Conservation (phyloP, 768 basidiomycete genomes). For the Dioszegia aurantiaca region DNA sequence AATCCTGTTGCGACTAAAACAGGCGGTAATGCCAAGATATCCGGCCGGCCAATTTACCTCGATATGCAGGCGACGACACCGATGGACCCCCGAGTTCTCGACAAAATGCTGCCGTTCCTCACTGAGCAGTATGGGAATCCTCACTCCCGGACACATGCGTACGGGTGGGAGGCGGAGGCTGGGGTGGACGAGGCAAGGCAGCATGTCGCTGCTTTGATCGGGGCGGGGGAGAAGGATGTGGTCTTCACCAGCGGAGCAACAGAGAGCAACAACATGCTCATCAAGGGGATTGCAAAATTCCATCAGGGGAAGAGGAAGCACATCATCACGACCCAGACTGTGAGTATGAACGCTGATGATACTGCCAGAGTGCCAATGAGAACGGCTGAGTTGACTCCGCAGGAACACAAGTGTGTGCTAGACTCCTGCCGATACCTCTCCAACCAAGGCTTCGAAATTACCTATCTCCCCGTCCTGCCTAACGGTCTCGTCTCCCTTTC, state of each 20-base stretch:
- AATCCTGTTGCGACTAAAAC: conserved; percentile 47
- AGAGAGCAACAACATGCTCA: conserved; percentile 93
- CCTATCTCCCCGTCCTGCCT: conserved; percentile 87
- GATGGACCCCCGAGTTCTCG: conserved; percentile 91
- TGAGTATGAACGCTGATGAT: conserved; percentile 52
- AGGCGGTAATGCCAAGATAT: conserved; percentile 45
- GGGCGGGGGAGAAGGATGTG: conserved; percentile 91
- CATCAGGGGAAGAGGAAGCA: conserved; percentile 90
- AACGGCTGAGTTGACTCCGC: conserved; percentile 9
- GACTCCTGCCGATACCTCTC: conserved; percentile 94
- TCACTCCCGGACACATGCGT: conserved; percentile 95
- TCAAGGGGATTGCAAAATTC: conserved; percentile 95
- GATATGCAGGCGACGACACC: conserved; percentile 99
- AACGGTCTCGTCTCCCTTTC: conserved; percentile 79
- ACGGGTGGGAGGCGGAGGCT: conserved; percentile 97
- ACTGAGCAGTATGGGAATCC: conserved; percentile 98
- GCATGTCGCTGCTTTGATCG: conserved; percentile 88
- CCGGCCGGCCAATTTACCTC: conserved; percentile 81
- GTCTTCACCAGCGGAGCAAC: conserved; percentile 98
- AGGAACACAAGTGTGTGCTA: conserved; percentile 99
- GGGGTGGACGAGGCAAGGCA: conserved; percentile 90
- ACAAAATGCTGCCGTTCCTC: conserved; percentile 91
- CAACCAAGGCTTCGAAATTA: conserved; percentile 96
- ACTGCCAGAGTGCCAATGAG: background rate
- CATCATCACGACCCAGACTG: conserved; percentile 91